Base-by-base conservation (phyloP, 1,284 basidiomycete genomes). In the Schizopora paradoxa region DNA sequence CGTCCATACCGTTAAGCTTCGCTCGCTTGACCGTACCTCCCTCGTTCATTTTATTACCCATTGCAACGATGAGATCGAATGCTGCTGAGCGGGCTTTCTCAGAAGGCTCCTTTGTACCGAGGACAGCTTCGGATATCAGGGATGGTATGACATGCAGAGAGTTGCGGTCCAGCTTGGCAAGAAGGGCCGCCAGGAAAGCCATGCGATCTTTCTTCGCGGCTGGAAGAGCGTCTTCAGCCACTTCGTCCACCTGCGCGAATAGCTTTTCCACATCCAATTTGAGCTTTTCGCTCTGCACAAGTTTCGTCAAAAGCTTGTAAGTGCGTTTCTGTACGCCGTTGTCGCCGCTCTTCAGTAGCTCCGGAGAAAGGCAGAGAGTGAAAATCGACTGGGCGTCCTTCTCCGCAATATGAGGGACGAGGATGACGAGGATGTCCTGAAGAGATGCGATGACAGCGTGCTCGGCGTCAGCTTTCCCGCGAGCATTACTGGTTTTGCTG, bases 71-170 rank as follows among this genome's bases (percentile, higher is more conserved):
- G 38, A 97, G 67, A 29, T 94, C 91, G 61, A 95, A 99, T 1
- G 94, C 94, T 6, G 86, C 89, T 50, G 77, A 77, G 40, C 96
- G 78, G 0, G 92, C 86, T 57, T 91, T 91, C 62, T 95, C 92
- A 28, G 96, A 97, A 6, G 93, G 90, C 63, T 99, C 96, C 63
- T 99, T 99, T 22, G 94, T 98, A 1, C 91, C 94, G n/a, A 99
- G 70, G 3, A 98, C 88, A 11, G 91, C 92, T 68, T 99, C 96
- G 1, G 95, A 91, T 40, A 99, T 86, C 41, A 99, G 70, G 2
- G 85, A 82, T 2, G 92, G 89, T 39, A 99, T 81, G 41, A 94
- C 67, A 58, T 97, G 89, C 49, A 99, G 68, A 23, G 85, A 75
- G 13, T 81, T 76, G 1, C 77, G 63, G 0, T 89, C 85, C 25